These are phyloP conservation scores for Pterocarpus santalinus DNA, from an alignment of 306 rosid species.

Conservation along the genomic window DNA sequence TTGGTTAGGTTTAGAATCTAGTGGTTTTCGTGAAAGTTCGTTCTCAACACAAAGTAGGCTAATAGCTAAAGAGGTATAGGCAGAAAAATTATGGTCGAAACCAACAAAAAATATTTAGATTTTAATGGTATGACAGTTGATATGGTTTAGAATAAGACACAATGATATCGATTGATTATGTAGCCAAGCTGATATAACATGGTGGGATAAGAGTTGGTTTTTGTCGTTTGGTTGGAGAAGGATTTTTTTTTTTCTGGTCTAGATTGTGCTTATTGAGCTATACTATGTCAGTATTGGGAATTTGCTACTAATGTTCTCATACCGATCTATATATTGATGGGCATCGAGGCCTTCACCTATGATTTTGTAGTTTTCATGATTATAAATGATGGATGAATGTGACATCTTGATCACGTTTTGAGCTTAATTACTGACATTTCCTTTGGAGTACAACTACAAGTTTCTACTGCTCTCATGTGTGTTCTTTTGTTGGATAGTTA, in stretches of 20 bases:
- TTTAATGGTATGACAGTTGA: too few species aligned
- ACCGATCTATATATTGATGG: not conserved
- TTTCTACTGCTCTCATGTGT: not conserved
- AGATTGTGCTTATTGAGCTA: too few species aligned
- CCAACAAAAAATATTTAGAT: too few species aligned
- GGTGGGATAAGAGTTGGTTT: too few species aligned
- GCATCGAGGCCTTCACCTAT: not conserved
- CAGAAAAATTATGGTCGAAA: too few species aligned
- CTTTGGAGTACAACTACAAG: not conserved
- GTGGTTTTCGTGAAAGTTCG: not conserved
- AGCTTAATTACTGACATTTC: not conserved
- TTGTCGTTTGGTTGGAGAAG: too few species aligned
- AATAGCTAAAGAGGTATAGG: not conserved
- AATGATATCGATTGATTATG: too few species aligned
- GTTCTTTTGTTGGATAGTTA: not conserved
- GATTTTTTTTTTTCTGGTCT: too few species aligned
- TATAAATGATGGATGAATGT: too few species aligned
- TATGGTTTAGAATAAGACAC: too few species aligned
- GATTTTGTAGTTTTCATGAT: not conserved
- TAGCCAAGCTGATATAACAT: too few species aligned
- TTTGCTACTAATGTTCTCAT: not conserved
- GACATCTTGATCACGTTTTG: not conserved
- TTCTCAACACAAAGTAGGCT: not conserved
- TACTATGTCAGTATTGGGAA: not conserved
- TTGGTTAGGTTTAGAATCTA: not conserved